Base-by-base conservation (phyloP, 176 grass and related monocot genomes). In the Ampelocalamus luodianensis region DNA sequence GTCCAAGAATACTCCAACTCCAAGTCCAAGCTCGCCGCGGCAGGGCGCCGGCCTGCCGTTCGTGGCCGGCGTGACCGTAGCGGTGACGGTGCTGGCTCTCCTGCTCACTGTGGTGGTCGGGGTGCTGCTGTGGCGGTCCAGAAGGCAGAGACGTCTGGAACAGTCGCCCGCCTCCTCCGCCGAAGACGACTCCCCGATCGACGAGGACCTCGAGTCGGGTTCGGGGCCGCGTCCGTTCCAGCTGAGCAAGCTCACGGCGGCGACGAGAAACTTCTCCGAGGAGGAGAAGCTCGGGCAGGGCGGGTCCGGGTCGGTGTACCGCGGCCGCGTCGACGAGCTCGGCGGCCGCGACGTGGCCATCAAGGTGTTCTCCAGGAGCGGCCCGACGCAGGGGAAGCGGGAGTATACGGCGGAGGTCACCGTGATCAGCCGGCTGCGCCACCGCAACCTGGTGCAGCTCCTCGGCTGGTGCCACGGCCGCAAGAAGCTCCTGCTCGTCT, bases 361-460 rank as follows among this genome's bases (percentile, higher is more conserved):
- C 65, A 71, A 71, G 53, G 55, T 68, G 67, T 24, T 58, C 51
- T 60, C 9, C 36, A 71, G 26, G 37, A 11, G n/a, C 9, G 18
- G 38, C 38, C 70, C 62, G 17, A 61, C 12, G 6, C 88, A 87
- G 58, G 88, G 91, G 44, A 80, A 48, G 34, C 85, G 87, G 42
- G 91, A 90, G 85, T 85, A 81, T 38, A 26, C 81, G 40, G 76
- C 81, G 0, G 91, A 90, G 84, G 88, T 85, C 63, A 93, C 65
- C 62, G 84, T 85, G 38, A 93, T 93, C 85, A 87, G 91, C 56
- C 87, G 82, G 51, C 76, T 93, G 24, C 89, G 89, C 40, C 94
- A 97, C 40, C 94, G 94, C 54, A 97, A 90, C 71, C 71, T 97
- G 48, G 91, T 93, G 27, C 94, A 86, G 81, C 84, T 97, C 4